Conservation (phyloP, 1,284 basidiomycete species). For the Afroboletus lepidellus region DNA sequence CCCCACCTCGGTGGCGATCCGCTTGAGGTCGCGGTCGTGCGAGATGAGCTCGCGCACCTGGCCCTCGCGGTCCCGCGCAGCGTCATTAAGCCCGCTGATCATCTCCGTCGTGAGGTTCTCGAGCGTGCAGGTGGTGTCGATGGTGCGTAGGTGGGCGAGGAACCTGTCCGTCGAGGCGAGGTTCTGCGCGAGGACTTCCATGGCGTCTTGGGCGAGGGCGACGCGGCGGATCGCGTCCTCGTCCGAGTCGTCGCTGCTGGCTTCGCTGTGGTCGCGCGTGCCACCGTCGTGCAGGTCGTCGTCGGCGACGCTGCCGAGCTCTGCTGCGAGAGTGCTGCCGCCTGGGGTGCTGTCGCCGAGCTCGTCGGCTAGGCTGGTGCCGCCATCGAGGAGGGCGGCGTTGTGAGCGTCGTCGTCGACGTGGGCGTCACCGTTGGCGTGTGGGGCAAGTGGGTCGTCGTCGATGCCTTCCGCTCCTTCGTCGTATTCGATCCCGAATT, state of each 20-base stretch:
- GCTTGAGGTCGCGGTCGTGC: constrained; percentile 75
- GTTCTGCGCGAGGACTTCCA: constrained; percentile 68
- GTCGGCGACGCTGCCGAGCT: constrained; percentile 21
- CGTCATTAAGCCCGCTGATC: constrained; percentile 72
- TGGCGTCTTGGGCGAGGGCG: constrained; percentile 56
- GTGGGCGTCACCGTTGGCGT: constrained; percentile 9
- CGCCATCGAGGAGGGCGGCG: constrained; percentile 7
- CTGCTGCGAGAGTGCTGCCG: constrained; percentile 29
- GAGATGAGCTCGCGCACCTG: constrained; percentile 74
- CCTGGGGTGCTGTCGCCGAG: constrained; percentile 23
- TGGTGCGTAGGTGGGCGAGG: constrained; percentile 61
- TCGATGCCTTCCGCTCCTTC: constrained; percentile 81
- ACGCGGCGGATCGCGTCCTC: constrained; percentile 28
- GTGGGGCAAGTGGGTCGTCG: constrained; percentile 23
- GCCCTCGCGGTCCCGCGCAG: constrained; percentile 68
- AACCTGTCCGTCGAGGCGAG: constrained; percentile 76
- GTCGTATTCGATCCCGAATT: constrained; percentile 83
- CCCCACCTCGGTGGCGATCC: constrained; percentile 71
- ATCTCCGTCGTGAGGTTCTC: constrained; percentile 73
- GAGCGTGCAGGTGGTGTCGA: constrained; percentile 59
- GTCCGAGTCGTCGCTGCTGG: constrained; percentile 28
- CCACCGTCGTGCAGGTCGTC: constrained; percentile 18
- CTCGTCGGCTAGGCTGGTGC: constrained; percentile 27
- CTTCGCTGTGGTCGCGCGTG: constrained; percentile 12
- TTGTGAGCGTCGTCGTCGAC: constrained; percentile 23